Evolutionary conservation across 257 asterid species (phyloP).

Genomic region (Nicotiana attenuata): DNA sequence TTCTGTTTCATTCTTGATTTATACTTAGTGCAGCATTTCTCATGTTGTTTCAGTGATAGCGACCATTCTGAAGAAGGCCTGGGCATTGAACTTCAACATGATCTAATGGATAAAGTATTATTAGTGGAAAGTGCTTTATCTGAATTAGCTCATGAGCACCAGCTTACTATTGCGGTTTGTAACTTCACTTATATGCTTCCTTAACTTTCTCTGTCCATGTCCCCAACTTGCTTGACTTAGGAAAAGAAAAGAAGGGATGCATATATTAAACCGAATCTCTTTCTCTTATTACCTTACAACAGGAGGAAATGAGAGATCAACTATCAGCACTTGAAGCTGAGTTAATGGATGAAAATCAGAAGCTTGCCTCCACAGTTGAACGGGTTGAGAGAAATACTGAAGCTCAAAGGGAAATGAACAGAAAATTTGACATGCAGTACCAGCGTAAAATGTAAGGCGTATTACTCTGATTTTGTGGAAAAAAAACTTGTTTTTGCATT

Average conservation of each 20-base stretch:
- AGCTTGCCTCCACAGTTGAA: constrained; percentile 37
- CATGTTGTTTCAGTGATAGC: constrained; percentile 30
- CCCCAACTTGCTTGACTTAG: neutral
- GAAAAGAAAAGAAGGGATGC: neutral
- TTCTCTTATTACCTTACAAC: constrained; percentile 7
- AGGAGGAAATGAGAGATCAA: constrained; percentile 79
- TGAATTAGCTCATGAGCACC: constrained; percentile 57
- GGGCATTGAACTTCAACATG: constrained; percentile 30
- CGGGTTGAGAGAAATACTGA: constrained; percentile 41
- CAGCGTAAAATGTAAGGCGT: constrained; percentile 64
- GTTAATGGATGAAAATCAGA: constrained; percentile 47
- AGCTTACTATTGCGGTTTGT: constrained; percentile 55
- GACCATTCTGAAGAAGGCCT: constrained; percentile 54
- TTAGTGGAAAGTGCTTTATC: constrained; percentile 59
- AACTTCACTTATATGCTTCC: constrained; percentile 4
- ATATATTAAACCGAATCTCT: neutral
- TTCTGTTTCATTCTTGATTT: neutral
- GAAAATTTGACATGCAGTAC: constrained; percentile 66
- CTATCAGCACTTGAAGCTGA: constrained; percentile 50
- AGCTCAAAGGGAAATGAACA: constrained; percentile 52
- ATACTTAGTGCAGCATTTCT: neutral
- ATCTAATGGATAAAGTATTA: constrained; percentile 57
- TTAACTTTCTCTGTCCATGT: neutral
- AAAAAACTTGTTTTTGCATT: neutral
- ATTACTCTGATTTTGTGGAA: neutral